These are phyloP conservation scores for Paradendryphiella salina DNA, from an alignment of 2,329 filamentous ascomycete genomes.

Conservation along the genomic window DNA sequence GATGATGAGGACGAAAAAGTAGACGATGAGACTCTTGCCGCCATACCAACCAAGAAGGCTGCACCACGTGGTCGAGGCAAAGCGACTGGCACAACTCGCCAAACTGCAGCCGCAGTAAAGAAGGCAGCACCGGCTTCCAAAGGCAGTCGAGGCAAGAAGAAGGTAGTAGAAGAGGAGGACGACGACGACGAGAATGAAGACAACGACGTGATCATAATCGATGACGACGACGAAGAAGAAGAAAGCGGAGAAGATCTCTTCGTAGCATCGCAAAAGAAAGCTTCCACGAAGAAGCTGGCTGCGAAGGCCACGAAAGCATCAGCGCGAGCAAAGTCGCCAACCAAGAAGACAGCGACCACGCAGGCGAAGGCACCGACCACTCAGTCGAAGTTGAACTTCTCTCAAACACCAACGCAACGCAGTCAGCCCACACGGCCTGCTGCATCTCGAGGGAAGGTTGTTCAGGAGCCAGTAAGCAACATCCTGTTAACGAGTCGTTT, in stretches of 20 bases:
- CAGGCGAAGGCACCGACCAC: slow-evolving; percentile 31
- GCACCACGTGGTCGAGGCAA: slow-evolving; percentile 53
- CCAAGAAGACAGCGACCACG: slow-evolving; percentile 31
- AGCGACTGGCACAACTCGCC: slow-evolving; percentile 45
- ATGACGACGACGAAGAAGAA: slow-evolving; percentile 52
- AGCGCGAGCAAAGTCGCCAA: slow-evolving; percentile 30
- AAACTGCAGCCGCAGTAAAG: slow-evolving; percentile 34
- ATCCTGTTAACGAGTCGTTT: neutral
- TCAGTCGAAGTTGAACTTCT: slow-evolving; percentile 51
- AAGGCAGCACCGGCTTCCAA: slow-evolving; percentile 42
- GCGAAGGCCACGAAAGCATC: slow-evolving; percentile 20
- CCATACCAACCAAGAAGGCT: slow-evolving; percentile 44
- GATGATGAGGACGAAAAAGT: slow-evolving; percentile 55
- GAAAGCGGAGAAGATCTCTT: slow-evolving; percentile 54
- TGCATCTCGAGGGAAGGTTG: slow-evolving; percentile 31
- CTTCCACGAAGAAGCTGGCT: slow-evolving; percentile 34
- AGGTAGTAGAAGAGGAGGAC: slow-evolving; percentile 50
- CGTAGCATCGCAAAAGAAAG: slow-evolving; percentile 41
- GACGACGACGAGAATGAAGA: slow-evolving; percentile 46
- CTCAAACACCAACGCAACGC: slow-evolving; percentile 44
- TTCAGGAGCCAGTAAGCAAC: slow-evolving; percentile 47
- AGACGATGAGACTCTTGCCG: slow-evolving; percentile 38
- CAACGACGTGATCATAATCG: slow-evolving; percentile 50
- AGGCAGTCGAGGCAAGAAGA: slow-evolving; percentile 47
- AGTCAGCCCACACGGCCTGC: slow-evolving; percentile 36